Conservation (phyloP, 345 rosid species). For the Isatis tinctoria region DNA sequence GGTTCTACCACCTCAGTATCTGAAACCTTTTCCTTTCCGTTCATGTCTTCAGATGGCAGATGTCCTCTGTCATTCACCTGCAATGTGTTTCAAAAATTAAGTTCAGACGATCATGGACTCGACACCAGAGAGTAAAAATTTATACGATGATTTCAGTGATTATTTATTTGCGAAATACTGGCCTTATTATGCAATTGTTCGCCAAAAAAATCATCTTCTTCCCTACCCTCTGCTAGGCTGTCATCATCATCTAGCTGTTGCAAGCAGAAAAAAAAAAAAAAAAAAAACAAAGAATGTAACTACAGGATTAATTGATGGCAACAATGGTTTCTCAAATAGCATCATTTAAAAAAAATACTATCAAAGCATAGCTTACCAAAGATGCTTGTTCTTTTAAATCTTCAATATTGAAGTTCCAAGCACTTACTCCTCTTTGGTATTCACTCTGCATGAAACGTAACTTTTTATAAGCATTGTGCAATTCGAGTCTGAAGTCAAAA, state of each 20-base stretch:
- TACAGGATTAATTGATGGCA: neutral
- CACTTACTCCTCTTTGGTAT: slow-evolving; percentile 98
- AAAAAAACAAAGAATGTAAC: neutral
- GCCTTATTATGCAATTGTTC: slow-evolving; percentile 23
- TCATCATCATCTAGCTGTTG: slow-evolving; percentile 79
- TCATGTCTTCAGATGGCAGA: slow-evolving; percentile 34
- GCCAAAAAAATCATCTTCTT: slow-evolving; percentile 52
- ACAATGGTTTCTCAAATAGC: neutral
- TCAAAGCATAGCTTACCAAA: slow-evolving; percentile 48
- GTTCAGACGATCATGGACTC: too few species aligned
- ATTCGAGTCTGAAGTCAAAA: neutral
- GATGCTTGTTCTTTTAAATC: slow-evolving; percentile 96
- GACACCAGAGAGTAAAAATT: too few species aligned
- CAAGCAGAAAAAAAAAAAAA: neutral
- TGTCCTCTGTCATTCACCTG: slow-evolving; percentile 38
- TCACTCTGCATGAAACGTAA: slow-evolving; percentile 57
- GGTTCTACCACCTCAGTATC: slow-evolving; percentile 45
- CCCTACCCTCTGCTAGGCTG: slow-evolving; percentile 40
- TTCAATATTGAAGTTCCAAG: slow-evolving; percentile 94
- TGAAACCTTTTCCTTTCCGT: slow-evolving; percentile 45
- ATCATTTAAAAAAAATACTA: neutral
- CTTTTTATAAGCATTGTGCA: slow-evolving; percentile 1
- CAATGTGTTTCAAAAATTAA: neutral
- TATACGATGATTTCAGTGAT: too few species aligned
- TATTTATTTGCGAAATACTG: too few species aligned